Evolutionary conservation across 2,329 filamentous ascomycete genomes (phyloP), one percentile per base, ranked within the genome.

Genomic region (Proliferodiscus dingleyae): DNA sequence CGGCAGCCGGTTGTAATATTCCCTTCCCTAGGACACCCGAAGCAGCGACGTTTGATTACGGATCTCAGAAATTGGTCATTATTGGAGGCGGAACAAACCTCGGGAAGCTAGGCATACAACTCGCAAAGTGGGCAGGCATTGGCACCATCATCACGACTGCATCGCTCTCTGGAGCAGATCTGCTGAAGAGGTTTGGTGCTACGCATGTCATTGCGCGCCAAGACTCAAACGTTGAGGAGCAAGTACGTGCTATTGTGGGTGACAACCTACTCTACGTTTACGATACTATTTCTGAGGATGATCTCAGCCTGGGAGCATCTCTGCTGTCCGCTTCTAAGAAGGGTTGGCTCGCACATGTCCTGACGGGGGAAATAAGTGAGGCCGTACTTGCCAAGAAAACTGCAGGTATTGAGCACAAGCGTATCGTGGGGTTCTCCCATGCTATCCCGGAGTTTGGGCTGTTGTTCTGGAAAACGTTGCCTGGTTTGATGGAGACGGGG

Each of bases 121-220:
- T 67, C 2, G 65, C 64, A 10, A 53, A 52, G n/a, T 44, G 67
- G 16, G 65, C 61, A 2, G 65, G 65, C 0, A 60, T 71, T 32
- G 67, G 67, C 1, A 59, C 48, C 3, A 69, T 71, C 32, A 60
- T 72, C 18, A 63, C 65, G 1, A 62, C 66, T 0, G 44, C 52
- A 10, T 43, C 43, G 3, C 13, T 45, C 3, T 15, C 23, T 1
- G 63, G 62, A 8, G 61, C 62, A 18, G 48, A 45, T 4, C 58
- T 65, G 43, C 50, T 71, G 22, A 62, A 57, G 33, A 43, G 26
- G 6, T 60, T 56, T 15, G 69, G 69, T 1, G 70, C 70, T 1
- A 71, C 68, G 1, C 61, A 70, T 49, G 60, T 71, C 2, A 48
- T 71, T n/a, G 64, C 68, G 42, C 67, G 69, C 4, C 62, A 69